Evolutionary conservation across 257 asterid genomes (phyloP).

Genomic region (Perilla frutescens): DNA sequence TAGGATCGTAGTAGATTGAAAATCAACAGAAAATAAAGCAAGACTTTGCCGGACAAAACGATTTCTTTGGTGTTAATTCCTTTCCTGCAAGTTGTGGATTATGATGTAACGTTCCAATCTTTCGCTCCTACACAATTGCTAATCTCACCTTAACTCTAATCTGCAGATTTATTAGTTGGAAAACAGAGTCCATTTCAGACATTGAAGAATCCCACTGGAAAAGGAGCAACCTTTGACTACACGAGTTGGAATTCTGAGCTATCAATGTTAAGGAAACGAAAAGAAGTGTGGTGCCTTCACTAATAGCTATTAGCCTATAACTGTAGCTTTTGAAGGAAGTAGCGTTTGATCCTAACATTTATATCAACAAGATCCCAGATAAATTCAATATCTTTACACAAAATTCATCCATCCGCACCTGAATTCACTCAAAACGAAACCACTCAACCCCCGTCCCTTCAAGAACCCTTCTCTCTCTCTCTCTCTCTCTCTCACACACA

Average conservation of each 20-base stretch:
- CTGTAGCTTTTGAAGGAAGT: too few relatives aligned
- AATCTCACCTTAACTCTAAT: not conserved
- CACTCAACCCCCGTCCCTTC: not conserved
- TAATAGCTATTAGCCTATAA: not conserved
- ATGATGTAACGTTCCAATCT: not conserved
- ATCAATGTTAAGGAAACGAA: too few relatives aligned
- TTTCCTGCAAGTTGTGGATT: too few relatives aligned
- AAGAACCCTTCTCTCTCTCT: not conserved
- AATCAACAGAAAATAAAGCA: not conserved
- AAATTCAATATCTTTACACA: not conserved
- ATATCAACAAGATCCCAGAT: not conserved
- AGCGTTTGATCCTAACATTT: not conserved
- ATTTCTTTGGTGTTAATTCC: not conserved
- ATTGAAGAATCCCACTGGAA: not conserved
- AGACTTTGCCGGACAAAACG: not conserved
- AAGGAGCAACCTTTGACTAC: too few relatives aligned
- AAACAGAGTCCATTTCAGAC: not conserved
- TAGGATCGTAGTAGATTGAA: not conserved
- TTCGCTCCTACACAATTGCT: not conserved
- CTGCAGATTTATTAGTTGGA: not conserved
- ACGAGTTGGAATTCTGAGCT: too few relatives aligned
- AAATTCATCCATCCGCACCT: not conserved
- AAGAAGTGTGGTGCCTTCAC: too few relatives aligned
- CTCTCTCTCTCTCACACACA: too few relatives aligned
- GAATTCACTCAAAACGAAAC: constrained; percentile 3